phyloP scores from a whole-genome alignment of 2,329 filamentous ascomycete genomes.

The Penicillium frequentans region DNA sequence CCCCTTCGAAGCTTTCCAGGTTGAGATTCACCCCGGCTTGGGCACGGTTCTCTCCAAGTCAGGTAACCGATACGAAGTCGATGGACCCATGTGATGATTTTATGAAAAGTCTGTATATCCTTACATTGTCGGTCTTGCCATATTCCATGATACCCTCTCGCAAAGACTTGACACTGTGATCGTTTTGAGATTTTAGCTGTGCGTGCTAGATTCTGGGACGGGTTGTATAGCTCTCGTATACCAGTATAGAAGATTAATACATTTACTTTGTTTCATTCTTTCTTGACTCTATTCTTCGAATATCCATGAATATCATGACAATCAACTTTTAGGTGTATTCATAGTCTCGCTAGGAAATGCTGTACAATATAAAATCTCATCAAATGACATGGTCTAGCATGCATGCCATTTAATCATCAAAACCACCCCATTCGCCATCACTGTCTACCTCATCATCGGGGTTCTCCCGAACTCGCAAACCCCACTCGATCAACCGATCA shows the following conservation, averaged over 20 bases:
- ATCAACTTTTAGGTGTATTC: conserved; percentile 1
- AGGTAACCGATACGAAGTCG: conserved; percentile 68
- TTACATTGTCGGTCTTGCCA: conserved; percentile 16
- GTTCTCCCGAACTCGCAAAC: conserved; percentile 40
- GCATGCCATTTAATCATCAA: conserved; percentile 52
- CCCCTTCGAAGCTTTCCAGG: conserved; percentile 87
- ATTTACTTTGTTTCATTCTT: not conserved
- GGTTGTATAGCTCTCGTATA: not conserved
- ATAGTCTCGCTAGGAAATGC: conserved; percentile 15
- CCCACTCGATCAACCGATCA: conserved; percentile 68
- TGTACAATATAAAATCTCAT: conserved; percentile 6
- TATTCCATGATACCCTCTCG: conserved; percentile 35
- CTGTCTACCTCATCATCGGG: conserved; percentile 46
- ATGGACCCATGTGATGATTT: conserved; percentile 31
- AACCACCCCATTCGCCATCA: conserved; percentile 66
- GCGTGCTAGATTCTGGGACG: conserved; percentile 1
- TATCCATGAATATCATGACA: not conserved
- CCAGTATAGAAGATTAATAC: conserved; percentile 15
- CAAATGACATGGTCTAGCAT: not conserved
- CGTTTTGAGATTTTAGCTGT: not conserved
- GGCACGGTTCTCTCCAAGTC: conserved; percentile 81
- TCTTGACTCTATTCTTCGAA: not conserved
- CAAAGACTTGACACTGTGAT: not conserved
- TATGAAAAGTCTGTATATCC: not conserved
- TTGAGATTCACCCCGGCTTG: conserved; percentile 78